These are phyloP conservation scores for Huntiella decipiens DNA, from an alignment of 2,329 filamentous ascomycete species.

Conservation along the genomic window DNA sequence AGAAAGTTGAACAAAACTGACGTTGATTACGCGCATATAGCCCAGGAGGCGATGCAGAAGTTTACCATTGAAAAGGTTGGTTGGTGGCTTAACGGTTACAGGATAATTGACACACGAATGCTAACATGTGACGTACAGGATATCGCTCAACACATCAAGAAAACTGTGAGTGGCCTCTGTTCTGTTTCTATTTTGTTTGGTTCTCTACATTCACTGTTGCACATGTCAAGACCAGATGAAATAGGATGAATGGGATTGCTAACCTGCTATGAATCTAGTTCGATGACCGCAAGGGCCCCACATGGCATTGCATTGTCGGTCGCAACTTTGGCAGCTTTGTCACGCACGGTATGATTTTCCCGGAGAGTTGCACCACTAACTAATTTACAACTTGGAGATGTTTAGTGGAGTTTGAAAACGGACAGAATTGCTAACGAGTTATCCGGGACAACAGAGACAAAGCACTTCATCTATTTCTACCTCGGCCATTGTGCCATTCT, in stretches of 20 bases:
- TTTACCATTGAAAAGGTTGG: conserved; percentile 42
- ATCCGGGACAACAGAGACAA: conserved; percentile 52
- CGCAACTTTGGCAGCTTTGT: conserved; percentile 98
- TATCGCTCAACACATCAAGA: conserved; percentile 90
- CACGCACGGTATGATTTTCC: conserved; percentile 56
- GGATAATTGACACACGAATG: neutral
- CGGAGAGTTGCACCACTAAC: no score
- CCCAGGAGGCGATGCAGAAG: conserved; percentile 44
- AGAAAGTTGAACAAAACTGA: neutral
- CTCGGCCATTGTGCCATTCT: conserved; percentile 95
- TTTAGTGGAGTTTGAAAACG: neutral
- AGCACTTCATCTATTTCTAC: conserved; percentile 99
- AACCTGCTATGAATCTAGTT: conserved; percentile 38
- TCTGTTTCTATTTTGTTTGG: neutral
- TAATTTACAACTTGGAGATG: no score
- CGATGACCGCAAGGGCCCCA: conserved; percentile 88
- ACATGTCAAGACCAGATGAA: no score
- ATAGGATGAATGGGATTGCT: no score
- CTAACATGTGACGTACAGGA: conserved; percentile 37
- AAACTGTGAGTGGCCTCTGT: conserved; percentile 41
- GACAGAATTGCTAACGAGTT: neutral
- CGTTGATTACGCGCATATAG: conserved; percentile 19
- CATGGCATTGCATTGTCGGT: conserved; percentile 98
- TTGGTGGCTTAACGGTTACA: neutral
- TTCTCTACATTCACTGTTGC: no score